Evolutionary conservation across 2,329 filamentous ascomycete genomes (phyloP), one percentile per base, ranked within the genome.

Genomic region (Neopestalotiopsis rosae): DNA sequence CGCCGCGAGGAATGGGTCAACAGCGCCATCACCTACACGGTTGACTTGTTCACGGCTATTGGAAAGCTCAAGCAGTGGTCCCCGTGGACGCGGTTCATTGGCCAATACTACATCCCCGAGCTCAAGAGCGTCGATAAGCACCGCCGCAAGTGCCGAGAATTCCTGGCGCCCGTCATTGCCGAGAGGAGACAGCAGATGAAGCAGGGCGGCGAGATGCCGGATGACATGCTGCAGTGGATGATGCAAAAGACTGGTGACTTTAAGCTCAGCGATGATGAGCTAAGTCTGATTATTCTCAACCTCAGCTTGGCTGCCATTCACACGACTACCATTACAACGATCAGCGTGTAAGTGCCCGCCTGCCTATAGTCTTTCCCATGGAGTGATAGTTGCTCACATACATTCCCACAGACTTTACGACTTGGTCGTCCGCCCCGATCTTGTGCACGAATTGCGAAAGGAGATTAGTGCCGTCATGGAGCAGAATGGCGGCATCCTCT

Each of bases 271-370:
- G 77, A 79, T 65, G 71, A 77, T 32, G 73, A 78, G 13, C 67
- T 85, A 6, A 79, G 82, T 0, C 77, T 79, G 66, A 71, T 80
- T 4, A 83, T 85, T 72, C 78, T 86, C 4, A 74, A 74, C 0
- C 71, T 87, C 17, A 83, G 78, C 56, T 82, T 87, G 71, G 85
- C 84, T 0, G 81, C 85, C 1, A 87, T 88, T 42, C 83, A 86
- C 69, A 86, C 85, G 0, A 87, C 84, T 0, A 81, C 82, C 0
- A 65, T 82, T 62, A 80, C 82, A 0, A 69, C 81, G 0, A 84
- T 82, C 0, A 86, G 79, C 69, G 81, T 72, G 80, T 83, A 70
- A 70, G 80, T 72, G 13, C 12, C 42, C 17, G 45, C n/a, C 17
- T 24, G 32, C 34, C 13, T 45, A 56, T 10, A 17, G 20, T 45